Evolutionary conservation across 106 monocot species (phyloP).

Genomic region (Dactylorhiza incarnata): DNA sequence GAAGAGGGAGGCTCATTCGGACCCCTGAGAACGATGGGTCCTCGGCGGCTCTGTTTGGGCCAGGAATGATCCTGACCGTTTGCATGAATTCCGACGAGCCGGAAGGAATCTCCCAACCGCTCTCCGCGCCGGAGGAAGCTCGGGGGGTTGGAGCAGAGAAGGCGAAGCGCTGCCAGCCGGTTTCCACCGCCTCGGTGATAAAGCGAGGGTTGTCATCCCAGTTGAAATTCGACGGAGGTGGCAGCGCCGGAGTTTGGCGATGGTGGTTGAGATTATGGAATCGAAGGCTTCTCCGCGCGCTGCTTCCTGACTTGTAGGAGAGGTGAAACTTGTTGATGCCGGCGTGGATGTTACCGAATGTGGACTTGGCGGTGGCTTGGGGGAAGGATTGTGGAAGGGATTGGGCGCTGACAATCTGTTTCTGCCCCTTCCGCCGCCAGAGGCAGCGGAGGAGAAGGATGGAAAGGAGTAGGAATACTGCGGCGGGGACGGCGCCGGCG

Average conservation of each 20-base stretch:
- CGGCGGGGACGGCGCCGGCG: slow-evolving; percentile 17
- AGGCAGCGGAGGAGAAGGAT: slow-evolving; percentile 5
- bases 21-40: too few species aligned
- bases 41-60: too few species aligned
- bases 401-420: not conserved
- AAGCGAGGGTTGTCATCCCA: slow-evolving; percentile 55
- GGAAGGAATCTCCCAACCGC: too few species aligned
- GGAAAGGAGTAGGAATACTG: slow-evolving; percentile 10
- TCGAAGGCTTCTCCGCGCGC: slow-evolving; percentile 16
- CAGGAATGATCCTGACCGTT: too few species aligned
- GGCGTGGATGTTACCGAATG: slow-evolving; percentile 13
- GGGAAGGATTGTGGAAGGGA: too few species aligned
- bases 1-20: too few species aligned
- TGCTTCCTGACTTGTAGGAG: slow-evolving; percentile 4
- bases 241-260: not conserved
- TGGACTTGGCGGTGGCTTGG: not conserved
- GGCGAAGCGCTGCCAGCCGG: slow-evolving; percentile 67
- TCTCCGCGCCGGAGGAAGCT: not conserved
- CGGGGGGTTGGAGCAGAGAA: slow-evolving; percentile 19
- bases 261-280: slow-evolving; percentile 12
- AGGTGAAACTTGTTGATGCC: slow-evolving; percentile 22
- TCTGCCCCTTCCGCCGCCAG: slow-evolving; percentile 3
- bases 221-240: slow-evolving; percentile 16
- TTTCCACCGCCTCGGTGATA: slow-evolving; percentile 36
- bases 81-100: too few species aligned